Conservation (phyloP, 1,284 basidiomycete species). For the Chalciporus sp. region DNA sequence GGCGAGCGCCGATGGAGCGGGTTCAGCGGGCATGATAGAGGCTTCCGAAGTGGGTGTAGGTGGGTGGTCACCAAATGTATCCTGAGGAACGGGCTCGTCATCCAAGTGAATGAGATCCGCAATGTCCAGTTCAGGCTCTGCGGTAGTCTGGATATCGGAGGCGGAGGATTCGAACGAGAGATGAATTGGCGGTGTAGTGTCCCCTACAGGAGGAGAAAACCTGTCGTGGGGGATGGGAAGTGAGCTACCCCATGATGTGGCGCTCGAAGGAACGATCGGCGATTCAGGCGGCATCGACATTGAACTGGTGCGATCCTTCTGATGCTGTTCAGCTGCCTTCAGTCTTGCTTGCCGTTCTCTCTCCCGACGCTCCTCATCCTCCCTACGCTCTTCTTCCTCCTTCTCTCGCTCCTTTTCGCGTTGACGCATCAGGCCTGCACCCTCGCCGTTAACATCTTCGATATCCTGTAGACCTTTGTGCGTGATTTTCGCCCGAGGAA, state of each 20-base stretch:
- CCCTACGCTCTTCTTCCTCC: slow-evolving; percentile 60
- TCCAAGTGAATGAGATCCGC: slow-evolving; percentile 79
- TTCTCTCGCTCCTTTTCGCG: slow-evolving; percentile 52
- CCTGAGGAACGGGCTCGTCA: slow-evolving; percentile 50
- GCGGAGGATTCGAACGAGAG: slow-evolving; percentile 45
- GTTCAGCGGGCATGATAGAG: slow-evolving; percentile 6
- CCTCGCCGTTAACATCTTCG: slow-evolving; percentile 69
- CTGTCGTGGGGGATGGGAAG: slow-evolving; percentile 40
- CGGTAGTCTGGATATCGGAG: slow-evolving; percentile 42
- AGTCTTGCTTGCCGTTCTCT: slow-evolving; percentile 61
- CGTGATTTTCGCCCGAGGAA: slow-evolving; percentile 83
- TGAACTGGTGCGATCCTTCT: slow-evolving; percentile 47
- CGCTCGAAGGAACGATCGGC: slow-evolving; percentile 46
- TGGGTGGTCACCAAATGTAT: slow-evolving; percentile 21
- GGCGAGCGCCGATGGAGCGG: slow-evolving; percentile 7
- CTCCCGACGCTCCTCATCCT: slow-evolving; percentile 56
- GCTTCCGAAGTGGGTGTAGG: slow-evolving; percentile 16
- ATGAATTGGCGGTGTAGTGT: slow-evolving; percentile 37
- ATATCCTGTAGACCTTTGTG: slow-evolving; percentile 89
- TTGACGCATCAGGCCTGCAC: slow-evolving; percentile 52
- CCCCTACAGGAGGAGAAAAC: slow-evolving; percentile 29
- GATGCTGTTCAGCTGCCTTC: slow-evolving; percentile 46
- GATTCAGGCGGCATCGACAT: slow-evolving; percentile 67
- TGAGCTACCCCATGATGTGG: slow-evolving; percentile 63
- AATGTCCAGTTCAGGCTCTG: slow-evolving; percentile 69